A percentile compares a stretch with the other conserved stretches of the same genome.
phyloP scores from a whole-genome alignment of 441 rosid genomes.

The Pelargonium hybrid region DNA sequence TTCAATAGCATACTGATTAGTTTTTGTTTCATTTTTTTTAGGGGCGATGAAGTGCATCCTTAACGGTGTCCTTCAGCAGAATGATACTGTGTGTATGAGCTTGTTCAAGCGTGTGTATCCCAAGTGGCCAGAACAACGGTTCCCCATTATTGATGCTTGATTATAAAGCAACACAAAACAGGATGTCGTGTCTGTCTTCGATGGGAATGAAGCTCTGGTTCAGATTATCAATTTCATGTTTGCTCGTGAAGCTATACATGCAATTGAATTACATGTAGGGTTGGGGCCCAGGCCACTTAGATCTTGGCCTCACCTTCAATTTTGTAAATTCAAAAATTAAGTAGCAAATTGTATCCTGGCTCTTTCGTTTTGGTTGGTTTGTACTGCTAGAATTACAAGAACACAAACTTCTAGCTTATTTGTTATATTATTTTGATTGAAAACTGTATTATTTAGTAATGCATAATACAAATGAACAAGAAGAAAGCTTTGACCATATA shows the following conservation, averaged over 20 bases:
- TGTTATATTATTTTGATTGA: no score
- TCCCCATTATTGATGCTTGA: slow-evolving; percentile 51
- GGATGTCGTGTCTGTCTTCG: slow-evolving; percentile 14
- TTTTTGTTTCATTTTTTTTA: slow-evolving; percentile 22
- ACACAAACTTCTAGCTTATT: no score
- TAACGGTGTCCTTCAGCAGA: slow-evolving; percentile 81
- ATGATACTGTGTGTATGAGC: slow-evolving; percentile 79
- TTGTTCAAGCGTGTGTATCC: slow-evolving; percentile 82
- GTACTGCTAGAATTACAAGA: not conserved
- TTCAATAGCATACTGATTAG: not conserved
- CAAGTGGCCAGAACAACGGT: slow-evolving; percentile 67
- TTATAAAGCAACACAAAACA: slow-evolving; percentile 13
- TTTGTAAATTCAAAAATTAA: slow-evolving; percentile 2
- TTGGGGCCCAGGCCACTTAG: not conserved
- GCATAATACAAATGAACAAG: no score
- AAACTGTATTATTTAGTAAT: no score
- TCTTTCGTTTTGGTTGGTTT: not conserved
- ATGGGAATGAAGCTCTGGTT: slow-evolving; percentile 82
- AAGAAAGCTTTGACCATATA: no score
- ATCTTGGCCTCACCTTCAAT: not conserved
- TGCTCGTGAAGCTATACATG: slow-evolving; percentile 14
- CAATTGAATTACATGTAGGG: slow-evolving; percentile 10
- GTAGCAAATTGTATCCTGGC: not conserved
- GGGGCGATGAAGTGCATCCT: slow-evolving; percentile 85
- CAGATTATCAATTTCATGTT: slow-evolving; percentile 37